Conservation (phyloP, 345 rosid species). For the Dovyalis caffra region DNA sequence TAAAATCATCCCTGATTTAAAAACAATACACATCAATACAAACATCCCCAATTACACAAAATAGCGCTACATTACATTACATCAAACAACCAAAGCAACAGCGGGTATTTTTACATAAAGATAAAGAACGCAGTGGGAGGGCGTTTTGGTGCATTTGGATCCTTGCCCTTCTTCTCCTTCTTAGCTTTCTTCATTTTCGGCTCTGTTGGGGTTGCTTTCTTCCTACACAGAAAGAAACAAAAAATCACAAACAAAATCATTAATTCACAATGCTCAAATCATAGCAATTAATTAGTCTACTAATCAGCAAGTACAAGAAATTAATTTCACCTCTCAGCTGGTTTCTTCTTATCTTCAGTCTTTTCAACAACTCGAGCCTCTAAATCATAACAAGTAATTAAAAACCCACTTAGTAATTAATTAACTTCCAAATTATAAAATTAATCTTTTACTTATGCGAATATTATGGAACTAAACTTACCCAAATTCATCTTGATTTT, state of each 20-base stretch:
- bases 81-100: not conserved
- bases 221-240: slow-evolving; percentile 38
- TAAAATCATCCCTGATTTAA: slow-evolving; percentile 66
- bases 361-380: slow-evolving; percentile 78
- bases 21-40: slow-evolving; percentile 7
- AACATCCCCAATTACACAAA: too few species aligned
- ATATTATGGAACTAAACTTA: slow-evolving; percentile 4
- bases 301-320: too few species aligned
- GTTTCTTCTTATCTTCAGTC: slow-evolving; percentile 57
- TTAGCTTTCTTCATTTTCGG: slow-evolving; percentile 66
- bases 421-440: not conserved
- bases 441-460: too few species aligned
- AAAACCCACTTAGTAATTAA: not conserved
- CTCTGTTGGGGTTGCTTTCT: slow-evolving; percentile 59
- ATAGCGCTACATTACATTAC: not conserved
- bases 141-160: slow-evolving; percentile 59
- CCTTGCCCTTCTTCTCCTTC: slow-evolving; percentile 42
- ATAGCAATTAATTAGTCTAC: not conserved
- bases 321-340: slow-evolving; percentile 53
- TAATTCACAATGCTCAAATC: not conserved
- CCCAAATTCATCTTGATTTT: slow-evolving; percentile 76
- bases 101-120: slow-evolving; percentile 50
- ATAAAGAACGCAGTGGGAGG: slow-evolving; percentile 88
- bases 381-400: slow-evolving; percentile 14
- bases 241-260: not conserved